Base-by-base conservation (phyloP, 73 alveolate species). In the Symbiodinium pilosum region DNA sequence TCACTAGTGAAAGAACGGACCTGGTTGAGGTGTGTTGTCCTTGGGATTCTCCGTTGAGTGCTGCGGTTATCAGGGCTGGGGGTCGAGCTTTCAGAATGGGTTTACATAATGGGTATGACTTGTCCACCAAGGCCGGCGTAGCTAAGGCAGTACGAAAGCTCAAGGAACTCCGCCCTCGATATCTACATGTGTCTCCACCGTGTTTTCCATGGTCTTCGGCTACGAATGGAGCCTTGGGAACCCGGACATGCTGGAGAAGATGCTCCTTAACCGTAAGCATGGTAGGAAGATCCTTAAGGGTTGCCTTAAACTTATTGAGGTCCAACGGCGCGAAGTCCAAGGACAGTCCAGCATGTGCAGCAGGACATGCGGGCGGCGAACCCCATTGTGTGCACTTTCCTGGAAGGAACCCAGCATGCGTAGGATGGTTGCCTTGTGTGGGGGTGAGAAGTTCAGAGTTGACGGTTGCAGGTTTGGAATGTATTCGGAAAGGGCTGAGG, bases 361-460 rank as follows among this genome's bases (percentile, higher is more conserved):
- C 38, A 3, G 77, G 77, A 1, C 77, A 59, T 28, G 94, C 64
- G 1, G 84, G 94, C 3, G 94, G 94, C 30, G 94, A 87, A 32
- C 94, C 52, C 94, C 94, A 34, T 42, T 87, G 18, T 56, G 94
- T 30, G 94, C 94, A 2, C 8, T 20, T 1, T 87, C 94, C 6
- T 87, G 94, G 94, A 11, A 54, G 30, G 94, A 87, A n/a, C n/a
- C n/a, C n/a, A n/a, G n/a, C n/a, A n/a, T n/a, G 85, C 69, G 43
- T 24, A 28, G 56, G 12, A 38, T 34, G 41, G n/a, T 36, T 0
- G 0, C 8, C 2, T 28, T 87, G 14, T 52, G 94, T 54, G 77
- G 77, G 38, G 0, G 43, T 1, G 8, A n/a, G n/a, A n/a, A 59
- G 41, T 54, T 87, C 56, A 43, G 94, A 11, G 34, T 54, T 16